Percentiles rank a stretch among this genome's conserved stretches.
phyloP scores from a whole-genome alignment of 2,329 filamentous ascomycete species.

The Hypocrella siamensis region DNA sequence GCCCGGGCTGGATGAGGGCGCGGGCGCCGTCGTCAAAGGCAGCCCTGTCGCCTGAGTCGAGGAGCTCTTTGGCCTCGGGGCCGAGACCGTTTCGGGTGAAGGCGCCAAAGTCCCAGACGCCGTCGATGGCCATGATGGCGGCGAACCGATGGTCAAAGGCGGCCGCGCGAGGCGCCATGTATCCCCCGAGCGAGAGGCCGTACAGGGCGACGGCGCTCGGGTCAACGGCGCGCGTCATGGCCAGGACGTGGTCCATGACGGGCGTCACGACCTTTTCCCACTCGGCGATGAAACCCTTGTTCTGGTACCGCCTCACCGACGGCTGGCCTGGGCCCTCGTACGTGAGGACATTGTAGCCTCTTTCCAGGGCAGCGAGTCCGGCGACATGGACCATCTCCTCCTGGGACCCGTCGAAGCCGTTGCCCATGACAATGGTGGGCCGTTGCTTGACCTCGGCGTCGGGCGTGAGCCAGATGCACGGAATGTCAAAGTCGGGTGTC shows the following conservation, averaged over 20 bases:
- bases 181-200: constrained; percentile 25
- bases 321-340: constrained; percentile 31
- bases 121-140: constrained; percentile 21
- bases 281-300: constrained; percentile 26
- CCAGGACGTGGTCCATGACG: constrained; percentile 20
- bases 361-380: constrained; percentile 16
- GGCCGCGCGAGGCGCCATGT: constrained; percentile 21
- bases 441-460: constrained; percentile 3
- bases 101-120: constrained; percentile 15
- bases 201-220: constrained; percentile 15
- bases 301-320: constrained; percentile 22
- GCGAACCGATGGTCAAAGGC: constrained; percentile 26
- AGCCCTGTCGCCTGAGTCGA: constrained; percentile 8
- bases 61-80: constrained; percentile 2
- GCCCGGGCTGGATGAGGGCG: background rate
- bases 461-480: constrained; percentile 13
- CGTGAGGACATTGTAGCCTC: constrained; percentile 18
- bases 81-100: constrained; percentile 4
- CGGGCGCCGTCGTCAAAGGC: constrained; percentile 1
- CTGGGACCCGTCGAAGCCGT: constrained; percentile 8
- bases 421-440: constrained; percentile 5
- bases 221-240: constrained; percentile 12
- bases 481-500: constrained; percentile 14
- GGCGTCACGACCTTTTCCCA: constrained; percentile 25
- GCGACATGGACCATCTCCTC: constrained; percentile 24